phyloP scores from a whole-genome alignment of 2,329 filamentous ascomycete species.

The Pseudonectria foliicola region DNA sequence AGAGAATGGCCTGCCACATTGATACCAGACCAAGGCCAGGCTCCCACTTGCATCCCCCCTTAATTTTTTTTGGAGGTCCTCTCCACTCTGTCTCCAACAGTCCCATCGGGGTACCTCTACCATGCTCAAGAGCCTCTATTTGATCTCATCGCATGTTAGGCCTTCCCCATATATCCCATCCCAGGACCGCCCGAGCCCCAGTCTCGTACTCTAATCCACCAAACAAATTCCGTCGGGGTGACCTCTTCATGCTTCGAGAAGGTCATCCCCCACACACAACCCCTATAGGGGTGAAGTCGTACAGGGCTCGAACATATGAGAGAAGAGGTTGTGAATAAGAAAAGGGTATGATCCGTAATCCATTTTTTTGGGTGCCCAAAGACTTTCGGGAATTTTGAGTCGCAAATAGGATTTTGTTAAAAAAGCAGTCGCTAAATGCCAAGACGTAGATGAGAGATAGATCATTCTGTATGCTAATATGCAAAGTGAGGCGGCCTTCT shows the following conservation, averaged over 20 bases:
- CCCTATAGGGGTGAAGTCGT: constrained; percentile 15
- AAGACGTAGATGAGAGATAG: constrained; percentile 31
- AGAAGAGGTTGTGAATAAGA: constrained; percentile 15
- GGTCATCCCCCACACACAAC: constrained; percentile 11
- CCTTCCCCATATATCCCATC: constrained; percentile 19
- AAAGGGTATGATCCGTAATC: constrained; percentile 32
- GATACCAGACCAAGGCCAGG: constrained; percentile 22
- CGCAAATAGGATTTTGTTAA: constrained; percentile 23
- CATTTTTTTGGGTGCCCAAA: constrained; percentile 33
- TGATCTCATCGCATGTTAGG: constrained; percentile 26
- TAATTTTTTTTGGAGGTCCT: constrained; percentile 10
- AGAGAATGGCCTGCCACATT: constrained; percentile 22
- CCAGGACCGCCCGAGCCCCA: constrained; percentile 22
- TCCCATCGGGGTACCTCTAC: constrained; percentile 20
- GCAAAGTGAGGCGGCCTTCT: constrained; percentile 1
- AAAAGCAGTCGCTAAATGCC: constrained; percentile 40
- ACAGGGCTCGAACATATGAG: constrained; percentile 14
- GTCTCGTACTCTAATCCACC: constrained; percentile 21
- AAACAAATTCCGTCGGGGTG: constrained; percentile 18
- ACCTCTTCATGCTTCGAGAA: constrained; percentile 13
- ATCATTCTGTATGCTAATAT: constrained; percentile 24
- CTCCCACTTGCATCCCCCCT: constrained; percentile 14
- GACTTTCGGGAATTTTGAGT: constrained; percentile 29
- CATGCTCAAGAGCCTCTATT: constrained; percentile 16
- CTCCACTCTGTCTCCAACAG: constrained; percentile 15